Evolutionary conservation across 768 basidiomycete species (phyloP).

Genomic region (Gloeopeniophorella convolvens): DNA sequence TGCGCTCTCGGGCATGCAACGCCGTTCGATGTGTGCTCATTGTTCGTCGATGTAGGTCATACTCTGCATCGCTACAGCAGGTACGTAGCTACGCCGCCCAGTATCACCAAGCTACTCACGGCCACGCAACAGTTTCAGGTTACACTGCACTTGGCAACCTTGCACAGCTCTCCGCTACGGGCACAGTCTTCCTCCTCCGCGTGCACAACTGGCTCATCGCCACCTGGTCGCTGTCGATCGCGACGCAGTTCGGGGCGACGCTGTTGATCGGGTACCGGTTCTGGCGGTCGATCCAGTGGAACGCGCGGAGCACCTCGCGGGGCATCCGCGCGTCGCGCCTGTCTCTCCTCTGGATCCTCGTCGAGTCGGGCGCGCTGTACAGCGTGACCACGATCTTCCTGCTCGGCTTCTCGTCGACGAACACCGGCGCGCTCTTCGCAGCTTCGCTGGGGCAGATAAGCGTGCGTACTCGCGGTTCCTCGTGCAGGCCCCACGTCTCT

Average conservation of each 20-base stretch:
- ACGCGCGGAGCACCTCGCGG: too few species aligned
- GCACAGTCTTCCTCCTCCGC: not conserved
- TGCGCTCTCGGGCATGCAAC: too few species aligned
- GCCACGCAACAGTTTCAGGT: not conserved
- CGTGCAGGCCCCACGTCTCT: not conserved
- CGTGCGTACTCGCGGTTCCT: not conserved
- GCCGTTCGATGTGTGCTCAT: too few species aligned
- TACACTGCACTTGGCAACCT: conserved; percentile 3
- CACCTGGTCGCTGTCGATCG: conserved; percentile 12
- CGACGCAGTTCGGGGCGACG: conserved; percentile 13
- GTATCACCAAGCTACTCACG: not conserved
- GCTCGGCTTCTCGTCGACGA: conserved; percentile 6
- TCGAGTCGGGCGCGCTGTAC: conserved; percentile 17
- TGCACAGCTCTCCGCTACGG: not conserved
- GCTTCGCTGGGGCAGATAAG: conserved; percentile 12
- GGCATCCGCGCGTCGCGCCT: not conserved
- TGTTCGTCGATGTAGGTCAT: not conserved
- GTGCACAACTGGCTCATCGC: conserved; percentile 7
- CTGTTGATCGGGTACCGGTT: conserved; percentile 9
- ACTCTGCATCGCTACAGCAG: not conserved
- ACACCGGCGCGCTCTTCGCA: not conserved
- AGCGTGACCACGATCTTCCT: not conserved
- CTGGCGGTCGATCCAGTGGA: not conserved
- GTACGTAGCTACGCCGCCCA: not conserved
- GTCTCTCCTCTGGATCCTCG: conserved; percentile 8